Conservation (phyloP, 2,329 filamentous ascomycete species). For the Ceratocystis diversiconidia region DNA sequence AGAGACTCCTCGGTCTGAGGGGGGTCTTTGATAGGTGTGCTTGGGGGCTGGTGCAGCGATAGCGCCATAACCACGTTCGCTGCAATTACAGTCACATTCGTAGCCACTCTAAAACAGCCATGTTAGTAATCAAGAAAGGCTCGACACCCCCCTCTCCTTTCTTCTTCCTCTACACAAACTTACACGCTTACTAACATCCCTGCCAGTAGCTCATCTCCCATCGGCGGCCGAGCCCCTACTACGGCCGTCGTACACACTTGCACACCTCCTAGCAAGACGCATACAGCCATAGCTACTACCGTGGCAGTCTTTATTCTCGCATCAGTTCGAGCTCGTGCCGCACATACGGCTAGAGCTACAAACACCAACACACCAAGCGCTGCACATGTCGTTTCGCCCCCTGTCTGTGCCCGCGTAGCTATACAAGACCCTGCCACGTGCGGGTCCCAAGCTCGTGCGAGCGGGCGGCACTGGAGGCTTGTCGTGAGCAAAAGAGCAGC, state of each 20-base stretch:
- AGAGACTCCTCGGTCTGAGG: slow-evolving; percentile 24
- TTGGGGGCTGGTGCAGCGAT: too few relatives aligned
- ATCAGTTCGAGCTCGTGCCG: slow-evolving; percentile 17
- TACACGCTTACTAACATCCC: slow-evolving; percentile 26
- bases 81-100: slow-evolving; percentile 28
- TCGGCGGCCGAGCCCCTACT: slow-evolving; percentile 22
- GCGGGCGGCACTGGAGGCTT: slow-evolving; percentile 28
- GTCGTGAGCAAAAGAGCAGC: slow-evolving; percentile 25
- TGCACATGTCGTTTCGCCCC: slow-evolving; percentile 27
- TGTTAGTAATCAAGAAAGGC: not conserved
- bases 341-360: slow-evolving; percentile 27
- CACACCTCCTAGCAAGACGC: not conserved
- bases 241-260: slow-evolving; percentile 11
- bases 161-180: slow-evolving; percentile 7
- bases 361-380: slow-evolving; percentile 26
- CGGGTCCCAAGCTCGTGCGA: slow-evolving; percentile 27
- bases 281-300: slow-evolving; percentile 14
- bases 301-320: slow-evolving; percentile 10
- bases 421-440: slow-evolving; percentile 25
- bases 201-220: slow-evolving; percentile 24
- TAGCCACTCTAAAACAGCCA: slow-evolving; percentile 23
- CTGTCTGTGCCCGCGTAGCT: slow-evolving; percentile 24
- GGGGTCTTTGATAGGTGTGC: too few relatives aligned
- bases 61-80: slow-evolving; percentile 25
- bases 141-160: not conserved